Conservation (phyloP, 1,284 basidiomycete genomes). For the Mycosarcoma maydis region DNA sequence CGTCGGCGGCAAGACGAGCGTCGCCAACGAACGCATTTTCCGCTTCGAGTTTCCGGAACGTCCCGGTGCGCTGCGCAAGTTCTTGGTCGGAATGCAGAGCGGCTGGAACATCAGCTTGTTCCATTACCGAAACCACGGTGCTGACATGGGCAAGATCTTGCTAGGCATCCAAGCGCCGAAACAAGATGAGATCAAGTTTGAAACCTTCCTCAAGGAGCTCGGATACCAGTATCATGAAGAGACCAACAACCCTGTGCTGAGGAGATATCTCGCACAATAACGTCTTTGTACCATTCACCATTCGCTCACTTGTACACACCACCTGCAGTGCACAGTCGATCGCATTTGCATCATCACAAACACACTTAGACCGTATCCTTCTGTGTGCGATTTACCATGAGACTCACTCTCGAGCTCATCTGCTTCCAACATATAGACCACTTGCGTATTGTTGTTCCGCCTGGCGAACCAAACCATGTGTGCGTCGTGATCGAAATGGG, state of each 20-base stretch:
- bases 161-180: constrained; percentile 86
- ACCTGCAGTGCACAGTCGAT: too few relatives aligned
- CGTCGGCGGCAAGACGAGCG: constrained; percentile 75
- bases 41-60: constrained; percentile 98
- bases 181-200: constrained; percentile 75
- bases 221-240: constrained; percentile 91
- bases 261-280: constrained; percentile 78
- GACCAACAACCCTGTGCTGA: constrained; percentile 87
- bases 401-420: too few relatives aligned
- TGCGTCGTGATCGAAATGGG: too few relatives aligned
- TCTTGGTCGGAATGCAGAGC: constrained; percentile 75
- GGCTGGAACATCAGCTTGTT: constrained; percentile 96
- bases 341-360: too few relatives aligned
- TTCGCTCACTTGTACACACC: too few relatives aligned
- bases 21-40: constrained; percentile 87
- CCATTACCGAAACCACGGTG: constrained; percentile 95
- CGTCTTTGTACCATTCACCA: too few relatives aligned
- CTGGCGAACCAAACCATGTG: too few relatives aligned
- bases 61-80: constrained; percentile 88
- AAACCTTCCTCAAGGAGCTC: constrained; percentile 78
- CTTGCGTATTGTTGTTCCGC: too few relatives aligned
- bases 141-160: constrained; percentile 70
- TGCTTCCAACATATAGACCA: too few relatives aligned
- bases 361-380: too few relatives aligned
- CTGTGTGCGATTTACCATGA: too few relatives aligned